Evolutionary conservation across 1,284 basidiomycete species (phyloP).

Genomic region (Tranzscheliella williamsii): DNA sequence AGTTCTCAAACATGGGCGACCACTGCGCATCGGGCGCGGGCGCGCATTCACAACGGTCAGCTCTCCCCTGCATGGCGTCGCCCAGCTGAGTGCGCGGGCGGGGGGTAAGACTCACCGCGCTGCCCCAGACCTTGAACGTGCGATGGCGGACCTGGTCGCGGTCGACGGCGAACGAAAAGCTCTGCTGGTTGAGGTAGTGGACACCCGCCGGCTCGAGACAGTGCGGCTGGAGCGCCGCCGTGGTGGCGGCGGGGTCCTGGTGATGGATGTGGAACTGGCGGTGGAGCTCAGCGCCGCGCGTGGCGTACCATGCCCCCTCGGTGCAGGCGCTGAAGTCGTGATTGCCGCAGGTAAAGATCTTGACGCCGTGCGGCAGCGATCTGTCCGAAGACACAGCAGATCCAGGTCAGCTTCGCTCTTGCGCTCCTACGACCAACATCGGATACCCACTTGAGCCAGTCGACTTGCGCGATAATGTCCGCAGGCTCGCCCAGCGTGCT

Average conservation of each 20-base stretch:
- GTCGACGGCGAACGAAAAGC: conserved; percentile 8
- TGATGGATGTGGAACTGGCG: conserved; percentile 2
- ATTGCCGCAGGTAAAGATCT: conserved; percentile 37
- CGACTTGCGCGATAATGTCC: conserved; percentile 14
- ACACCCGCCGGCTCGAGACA: background rate
- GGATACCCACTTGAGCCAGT: conserved; percentile 28
- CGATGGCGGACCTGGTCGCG: conserved; percentile 6
- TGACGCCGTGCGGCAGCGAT: conserved; percentile 17
- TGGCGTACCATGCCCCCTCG: conserved; percentile 9
- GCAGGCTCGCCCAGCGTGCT: conserved; percentile 22
- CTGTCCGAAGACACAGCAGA: too few species aligned
- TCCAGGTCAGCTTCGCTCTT: too few species aligned
- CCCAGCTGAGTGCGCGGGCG: background rate
- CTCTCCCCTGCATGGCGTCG: too few species aligned
- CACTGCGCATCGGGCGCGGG: conserved; percentile 7
- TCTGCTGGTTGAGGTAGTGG: conserved; percentile 22
- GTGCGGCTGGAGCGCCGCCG: background rate
- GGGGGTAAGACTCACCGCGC: conserved; percentile 7
- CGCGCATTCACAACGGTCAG: too few species aligned
- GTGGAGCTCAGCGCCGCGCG: conserved; percentile 20
- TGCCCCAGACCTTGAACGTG: conserved; percentile 31
- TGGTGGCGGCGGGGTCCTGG: conserved; percentile 6
- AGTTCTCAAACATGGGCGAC: conserved; percentile 31
- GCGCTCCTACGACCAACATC: too few species aligned
- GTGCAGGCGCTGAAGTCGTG: conserved; percentile 34